These are phyloP conservation scores for Pseudozyma sp. DNA, from an alignment of 1,284 basidiomycete genomes.

Conservation along the genomic window DNA sequence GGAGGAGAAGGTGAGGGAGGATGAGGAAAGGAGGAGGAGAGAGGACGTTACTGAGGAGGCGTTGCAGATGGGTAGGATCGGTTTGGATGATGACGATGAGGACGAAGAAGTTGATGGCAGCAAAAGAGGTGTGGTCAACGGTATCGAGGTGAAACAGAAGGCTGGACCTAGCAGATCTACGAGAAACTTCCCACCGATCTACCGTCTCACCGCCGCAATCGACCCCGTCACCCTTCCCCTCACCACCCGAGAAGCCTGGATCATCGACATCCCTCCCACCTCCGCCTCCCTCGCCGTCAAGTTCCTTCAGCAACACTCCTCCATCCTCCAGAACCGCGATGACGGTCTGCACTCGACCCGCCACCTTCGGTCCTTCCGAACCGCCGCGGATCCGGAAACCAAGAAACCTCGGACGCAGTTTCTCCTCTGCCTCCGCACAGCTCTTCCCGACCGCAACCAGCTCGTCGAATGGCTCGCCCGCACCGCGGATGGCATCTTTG, in stretches of 20 bases:
- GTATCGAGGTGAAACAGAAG: conserved; percentile 19
- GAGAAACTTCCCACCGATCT: conserved; percentile 55
- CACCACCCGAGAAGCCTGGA: conserved; percentile 79
- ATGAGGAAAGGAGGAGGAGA: conserved; percentile 7
- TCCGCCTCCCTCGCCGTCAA: conserved; percentile 40
- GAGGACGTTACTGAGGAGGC: conserved; percentile 12
- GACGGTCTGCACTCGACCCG: conserved; percentile 46
- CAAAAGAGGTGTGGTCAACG: conserved; percentile 4
- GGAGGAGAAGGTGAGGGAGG: conserved; percentile 10
- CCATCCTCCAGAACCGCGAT: conserved; percentile 38
- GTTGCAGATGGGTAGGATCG: conserved; percentile 21
- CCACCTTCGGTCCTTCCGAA: conserved; percentile 55
- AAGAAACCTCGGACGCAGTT: conserved; percentile 14
- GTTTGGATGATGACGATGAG: conserved; percentile 19
- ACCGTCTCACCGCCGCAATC: conserved; percentile 67
- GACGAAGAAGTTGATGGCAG: not conserved
- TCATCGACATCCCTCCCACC: conserved; percentile 77
- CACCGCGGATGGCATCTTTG: conserved; percentile 17
- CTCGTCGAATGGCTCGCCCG: conserved; percentile 30
- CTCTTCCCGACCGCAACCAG: conserved; percentile 16
- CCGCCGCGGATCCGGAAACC: conserved; percentile 13
- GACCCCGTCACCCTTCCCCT: conserved; percentile 68
- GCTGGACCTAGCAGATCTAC: conserved; percentile 19
- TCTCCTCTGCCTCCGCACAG: conserved; percentile 41
- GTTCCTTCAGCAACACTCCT: conserved; percentile 37